A percentile compares a stretch with the other conserved stretches of the same genome.
These are phyloP conservation scores for Heliamphora pulchella DNA, from an alignment of 179 eudicot species.

Conservation along the genomic window DNA sequence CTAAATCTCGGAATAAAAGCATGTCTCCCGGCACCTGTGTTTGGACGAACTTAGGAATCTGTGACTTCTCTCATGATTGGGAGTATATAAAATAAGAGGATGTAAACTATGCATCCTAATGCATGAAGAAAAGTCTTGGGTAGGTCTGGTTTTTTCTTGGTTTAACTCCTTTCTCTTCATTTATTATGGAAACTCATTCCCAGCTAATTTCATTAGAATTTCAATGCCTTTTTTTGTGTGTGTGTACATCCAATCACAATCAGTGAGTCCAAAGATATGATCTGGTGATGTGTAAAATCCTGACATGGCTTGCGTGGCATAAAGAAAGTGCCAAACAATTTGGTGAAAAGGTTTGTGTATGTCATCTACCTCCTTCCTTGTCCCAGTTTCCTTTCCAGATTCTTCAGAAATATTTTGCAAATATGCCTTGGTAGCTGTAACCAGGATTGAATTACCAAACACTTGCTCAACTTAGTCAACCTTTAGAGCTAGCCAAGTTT, in stretches of 20 bases:
- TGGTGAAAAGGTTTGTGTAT: background rate
- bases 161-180: too few species aligned
- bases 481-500: too few species aligned
- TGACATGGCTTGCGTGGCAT: slow-evolving; percentile 3
- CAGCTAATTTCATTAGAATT: background rate
- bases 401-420: background rate
- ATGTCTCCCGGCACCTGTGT: too few species aligned
- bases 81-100: background rate
- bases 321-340: background rate
- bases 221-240: background rate
- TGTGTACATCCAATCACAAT: background rate
- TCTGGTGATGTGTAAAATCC: too few species aligned
- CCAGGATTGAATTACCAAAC: too few species aligned
- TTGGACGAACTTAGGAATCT: background rate
- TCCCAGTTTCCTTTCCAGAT: background rate
- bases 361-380: background rate
- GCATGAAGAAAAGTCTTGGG: too few species aligned
- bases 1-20: background rate
- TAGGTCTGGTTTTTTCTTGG: too few species aligned
- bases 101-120: too few species aligned
- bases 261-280: background rate
- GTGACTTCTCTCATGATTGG: background rate
- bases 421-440: background rate
- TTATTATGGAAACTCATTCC: background rate
- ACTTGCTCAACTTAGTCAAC: too few species aligned